These are phyloP conservation scores for Populus hybrid DNA, from an alignment of 441 rosid genomes.

Conservation along the genomic window DNA sequence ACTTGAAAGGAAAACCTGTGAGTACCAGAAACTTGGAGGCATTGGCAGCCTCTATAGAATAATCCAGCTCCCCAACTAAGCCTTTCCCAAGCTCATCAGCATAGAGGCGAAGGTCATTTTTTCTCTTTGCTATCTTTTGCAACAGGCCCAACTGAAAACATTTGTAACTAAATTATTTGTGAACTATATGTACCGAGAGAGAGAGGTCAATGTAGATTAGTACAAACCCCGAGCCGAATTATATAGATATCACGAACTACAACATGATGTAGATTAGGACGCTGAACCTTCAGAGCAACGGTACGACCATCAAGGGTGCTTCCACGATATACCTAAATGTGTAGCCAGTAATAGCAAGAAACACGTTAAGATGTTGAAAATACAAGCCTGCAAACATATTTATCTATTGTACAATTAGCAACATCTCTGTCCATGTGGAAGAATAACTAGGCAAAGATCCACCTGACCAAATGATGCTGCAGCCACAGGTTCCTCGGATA, in stretches of 20 bases:
- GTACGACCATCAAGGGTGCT: slow-evolving; percentile 66
- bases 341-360: slow-evolving; percentile 19
- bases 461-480: slow-evolving; percentile 99
- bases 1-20: slow-evolving; percentile 11
- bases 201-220: slow-evolving; percentile 10
- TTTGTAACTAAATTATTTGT: slow-evolving; percentile 12
- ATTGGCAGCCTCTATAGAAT: slow-evolving; percentile 82
- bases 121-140: slow-evolving; percentile 88
- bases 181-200: slow-evolving; percentile 16
- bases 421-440: neutral
- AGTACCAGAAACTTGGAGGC: slow-evolving; percentile 79
- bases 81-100: slow-evolving; percentile 99
- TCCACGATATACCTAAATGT: slow-evolving; percentile 75
- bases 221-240: slow-evolving; percentile 88
- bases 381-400: neutral
- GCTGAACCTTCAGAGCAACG: slow-evolving; percentile 97
- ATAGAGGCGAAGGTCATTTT: slow-evolving; percentile 82
- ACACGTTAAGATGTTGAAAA: slow-evolving; percentile 1
- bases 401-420: neutral
- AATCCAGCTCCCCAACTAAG: slow-evolving; percentile 92
- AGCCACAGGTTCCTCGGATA: slow-evolving; percentile 87
- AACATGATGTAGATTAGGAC: slow-evolving; percentile 82
- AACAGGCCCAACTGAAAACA: slow-evolving; percentile 70
- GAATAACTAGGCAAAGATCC: slow-evolving; percentile 19
- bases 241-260: slow-evolving; percentile 87